Conservation (phyloP, 148 eudicot genomes). For the Pouteria glomerata region DNA sequence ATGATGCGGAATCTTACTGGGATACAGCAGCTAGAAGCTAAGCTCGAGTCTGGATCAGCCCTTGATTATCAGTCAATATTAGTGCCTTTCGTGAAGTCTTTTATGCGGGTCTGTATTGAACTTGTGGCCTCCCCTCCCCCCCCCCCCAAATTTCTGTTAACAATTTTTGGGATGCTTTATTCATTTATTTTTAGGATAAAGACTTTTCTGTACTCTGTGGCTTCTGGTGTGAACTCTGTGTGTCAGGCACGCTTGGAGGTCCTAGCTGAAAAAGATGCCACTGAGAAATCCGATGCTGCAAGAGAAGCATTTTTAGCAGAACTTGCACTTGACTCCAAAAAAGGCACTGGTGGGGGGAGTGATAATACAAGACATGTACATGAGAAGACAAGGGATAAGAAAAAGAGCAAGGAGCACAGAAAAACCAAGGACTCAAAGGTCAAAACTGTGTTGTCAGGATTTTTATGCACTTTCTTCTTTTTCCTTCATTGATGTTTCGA, state of each 20-base stretch:
- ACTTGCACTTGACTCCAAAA: conserved; percentile 88
- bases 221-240: conserved; percentile 3
- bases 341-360: conserved; percentile 39
- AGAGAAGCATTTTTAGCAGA: conserved; percentile 96
- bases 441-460: conserved; percentile 11
- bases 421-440: conserved; percentile 82
- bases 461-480: not conserved
- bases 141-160: not conserved
- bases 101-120: conserved; percentile 60
- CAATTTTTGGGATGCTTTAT: not conserved
- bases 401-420: conserved; percentile 58
- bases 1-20: conserved; percentile 53
- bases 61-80: conserved; percentile 63
- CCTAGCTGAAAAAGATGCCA: conserved; percentile 90
- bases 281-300: conserved; percentile 96
- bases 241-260: conserved; percentile 81
- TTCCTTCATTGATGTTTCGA: not conserved
- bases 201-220: not conserved
- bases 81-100: conserved; percentile 72
- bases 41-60: conserved; percentile 55
- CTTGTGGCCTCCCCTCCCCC: too few species aligned
- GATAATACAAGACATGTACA: conserved; percentile 49
- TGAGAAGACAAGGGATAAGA: conserved; percentile 80
- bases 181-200: not conserved
- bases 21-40: conserved; percentile 75